Base-by-base conservation (phyloP, 208 protist species). In the Trichomonas vaginalis region DNA sequence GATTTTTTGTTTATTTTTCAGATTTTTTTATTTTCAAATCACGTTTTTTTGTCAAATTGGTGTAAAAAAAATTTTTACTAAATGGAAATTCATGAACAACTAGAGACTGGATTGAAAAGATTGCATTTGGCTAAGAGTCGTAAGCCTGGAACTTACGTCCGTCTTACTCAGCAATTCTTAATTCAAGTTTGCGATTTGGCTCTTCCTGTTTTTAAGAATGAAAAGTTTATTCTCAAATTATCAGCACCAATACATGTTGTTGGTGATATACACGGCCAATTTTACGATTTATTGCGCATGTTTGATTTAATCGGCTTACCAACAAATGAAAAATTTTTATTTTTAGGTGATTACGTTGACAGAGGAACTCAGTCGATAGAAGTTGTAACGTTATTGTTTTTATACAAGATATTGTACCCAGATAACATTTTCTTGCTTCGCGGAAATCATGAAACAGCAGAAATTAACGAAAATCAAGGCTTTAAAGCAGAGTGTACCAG, bases 121-220 rank as follows among this genome's bases (percentile, higher is more conserved):
- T n/a, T 95, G 39, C 47, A 56, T 17, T 21, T n/a, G 32, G 87
- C 47, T 0, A 95, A 61, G 27, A 4, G 45, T 32, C n/a, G 47
- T 15, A 48, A 61, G 35, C 87, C 87, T 56, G 87, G 87, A 35
- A 95, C 87, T 10, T 56, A 56, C 6, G 87, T 95, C 6, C 15
- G 47, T 35, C 4, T 95, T 23, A 61, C 42, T 48, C 46, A 95
- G 35, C 42, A 61, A 40, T 42, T 96, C 15, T 42, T 96, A 35
- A 49, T 87, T 21, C 32, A 42, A 27, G 47, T 96, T 35, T 96
- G 96, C 82, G 40, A 96, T 21, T 14, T 70, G 12, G 96, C 80
- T 21, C n/a, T 88, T 51, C 95, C 97, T 62, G 96, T 97, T 46
- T 97, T 98, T 56, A 96, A 96, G 21, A 95, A 88, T 15, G 79